Base-by-base conservation (phyloP, 176 grass and related monocot genomes). In the Ananas comosus region DNA sequence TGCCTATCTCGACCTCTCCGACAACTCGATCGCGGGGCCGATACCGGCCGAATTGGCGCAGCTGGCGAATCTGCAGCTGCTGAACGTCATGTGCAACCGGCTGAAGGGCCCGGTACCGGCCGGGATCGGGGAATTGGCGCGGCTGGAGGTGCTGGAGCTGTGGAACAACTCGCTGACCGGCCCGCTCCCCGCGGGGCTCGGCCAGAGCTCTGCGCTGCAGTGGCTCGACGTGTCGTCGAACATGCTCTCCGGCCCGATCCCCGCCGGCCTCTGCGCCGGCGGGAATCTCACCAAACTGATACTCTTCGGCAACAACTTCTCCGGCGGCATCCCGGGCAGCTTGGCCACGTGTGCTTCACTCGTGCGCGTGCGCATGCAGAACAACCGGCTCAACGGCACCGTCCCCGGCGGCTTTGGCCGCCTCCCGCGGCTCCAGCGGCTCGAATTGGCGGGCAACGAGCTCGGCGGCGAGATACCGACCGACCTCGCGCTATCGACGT, bases 151-250 rank as follows among this genome's bases (percentile, higher is more conserved):
- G 64, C 79, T 97, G 61, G 93, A 92, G 83, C 90, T 97, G 0
- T 97, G 93, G 93, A 97, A 97, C 64, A 97, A 97, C 80, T 92
- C 93, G 0, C 53, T 97, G 23, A 87, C 86, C 0, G 93, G 89
- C 1, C 22, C 74, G 11, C 93, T 96, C 0, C 93, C 93, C 0
- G 64, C 76, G 24, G 50, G 33, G 68, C 89, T 97, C 3, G 93
- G 93, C 14, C 73, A 69, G 71, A 92, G 52, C 71, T 85, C 93
- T 64, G 72, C 81, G 13, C 9, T 97, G 69, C 86, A 92, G 81
- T 97, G 93, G 93, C 70, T 97, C 42, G 93, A 97, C 70, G 93
- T 92, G 64, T 96, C 93, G 10, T 92, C 93, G 1, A 97, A 97
- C 70, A 63, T 74, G 6, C 71, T 97, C 16, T 83, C 79, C 1